Percentiles rank a stretch among this genome's conserved stretches.
phyloP scores from a whole-genome alignment of 1,139 yeast genomes.

The Yamadazyma jaroonii region DNA sequence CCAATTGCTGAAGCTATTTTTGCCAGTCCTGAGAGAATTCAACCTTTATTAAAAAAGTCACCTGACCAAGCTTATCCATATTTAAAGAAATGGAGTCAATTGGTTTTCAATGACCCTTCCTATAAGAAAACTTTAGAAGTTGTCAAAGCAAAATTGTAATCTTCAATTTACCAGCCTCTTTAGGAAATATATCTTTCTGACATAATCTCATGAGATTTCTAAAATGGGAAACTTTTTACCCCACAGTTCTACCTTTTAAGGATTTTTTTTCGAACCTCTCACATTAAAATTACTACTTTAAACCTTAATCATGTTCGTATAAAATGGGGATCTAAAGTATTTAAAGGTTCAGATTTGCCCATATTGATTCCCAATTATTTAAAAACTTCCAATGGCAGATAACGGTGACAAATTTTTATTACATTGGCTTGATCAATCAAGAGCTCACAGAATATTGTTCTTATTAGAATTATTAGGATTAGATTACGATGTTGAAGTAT shows the following conservation, averaged over 20 bases:
- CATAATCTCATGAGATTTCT: too few relatives aligned
- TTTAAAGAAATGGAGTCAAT: constrained; percentile 24
- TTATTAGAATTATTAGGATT: constrained; percentile 39
- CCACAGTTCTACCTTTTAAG: too few relatives aligned
- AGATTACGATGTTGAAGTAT: constrained; percentile 50
- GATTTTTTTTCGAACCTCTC: too few relatives aligned
- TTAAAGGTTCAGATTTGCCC: background rate
- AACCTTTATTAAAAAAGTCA: constrained; percentile 7
- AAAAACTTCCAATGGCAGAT: constrained; percentile 9
- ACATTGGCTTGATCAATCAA: constrained; percentile 25
- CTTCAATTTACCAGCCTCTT: too few relatives aligned
- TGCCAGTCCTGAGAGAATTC: constrained; percentile 13
- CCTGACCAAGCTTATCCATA: constrained; percentile 20
- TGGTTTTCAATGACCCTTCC: constrained; percentile 18
- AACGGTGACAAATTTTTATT: constrained; percentile 15
- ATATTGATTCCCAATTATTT: background rate
- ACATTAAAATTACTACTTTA: too few relatives aligned
- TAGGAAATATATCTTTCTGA: too few relatives aligned
- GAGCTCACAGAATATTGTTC: constrained; percentile 41
- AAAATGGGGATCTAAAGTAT: background rate
- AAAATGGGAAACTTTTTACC: too few relatives aligned
- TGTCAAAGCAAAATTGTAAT: constrained; percentile 11
- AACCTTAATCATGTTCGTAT: too few relatives aligned
- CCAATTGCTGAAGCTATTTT: constrained; percentile 28
- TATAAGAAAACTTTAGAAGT: constrained; percentile 20